Conservation (phyloP, 805 yeast species). For the Candida methanosorbosa region DNA sequence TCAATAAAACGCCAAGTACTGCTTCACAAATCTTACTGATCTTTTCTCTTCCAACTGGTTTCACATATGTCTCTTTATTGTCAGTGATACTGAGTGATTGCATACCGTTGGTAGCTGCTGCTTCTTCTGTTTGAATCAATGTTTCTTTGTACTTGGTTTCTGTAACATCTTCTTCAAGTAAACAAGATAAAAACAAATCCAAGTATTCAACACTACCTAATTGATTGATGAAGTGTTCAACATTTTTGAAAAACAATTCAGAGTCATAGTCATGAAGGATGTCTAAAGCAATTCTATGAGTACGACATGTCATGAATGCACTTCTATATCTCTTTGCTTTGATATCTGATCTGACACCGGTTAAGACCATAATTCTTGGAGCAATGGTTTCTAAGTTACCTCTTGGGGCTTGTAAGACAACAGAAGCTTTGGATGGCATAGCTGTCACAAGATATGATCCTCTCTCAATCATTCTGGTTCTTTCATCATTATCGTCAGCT, state of each 20-base stretch:
- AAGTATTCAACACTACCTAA: conserved; percentile 66
- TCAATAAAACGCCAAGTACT: conserved; percentile 46
- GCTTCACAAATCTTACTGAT: conserved; percentile 73
- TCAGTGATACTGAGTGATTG: not conserved
- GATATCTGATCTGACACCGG: conserved; percentile 71
- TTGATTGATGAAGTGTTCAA: conserved; percentile 62
- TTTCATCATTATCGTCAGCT: conserved; percentile 48
- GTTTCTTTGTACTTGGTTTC: conserved; percentile 79
- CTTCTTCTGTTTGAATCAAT: conserved; percentile 9
- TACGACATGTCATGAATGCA: conserved; percentile 82
- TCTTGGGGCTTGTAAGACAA: conserved; percentile 87
- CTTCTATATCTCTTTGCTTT: conserved; percentile 43
- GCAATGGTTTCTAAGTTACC: conserved; percentile 92
- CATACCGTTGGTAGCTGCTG: conserved; percentile 3
- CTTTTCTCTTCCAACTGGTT: conserved; percentile 29
- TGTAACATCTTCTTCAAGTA: conserved; percentile 81
- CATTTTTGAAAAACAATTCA: conserved; percentile 49
- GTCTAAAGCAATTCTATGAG: conserved; percentile 88
- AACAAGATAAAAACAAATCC: conserved; percentile 79
- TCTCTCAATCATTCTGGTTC: conserved; percentile 82
- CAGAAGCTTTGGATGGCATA: conserved; percentile 75
- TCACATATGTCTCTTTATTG: conserved; percentile 1
- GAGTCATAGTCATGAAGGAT: conserved; percentile 85
- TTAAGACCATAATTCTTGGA: conserved; percentile 86
- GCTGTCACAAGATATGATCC: conserved; percentile 80